Percentiles rank a stretch among this genome's conserved stretches.
phyloP scores from a whole-genome alignment of 2,329 filamentous ascomycete species.

The Endocalyx cinctus region DNA sequence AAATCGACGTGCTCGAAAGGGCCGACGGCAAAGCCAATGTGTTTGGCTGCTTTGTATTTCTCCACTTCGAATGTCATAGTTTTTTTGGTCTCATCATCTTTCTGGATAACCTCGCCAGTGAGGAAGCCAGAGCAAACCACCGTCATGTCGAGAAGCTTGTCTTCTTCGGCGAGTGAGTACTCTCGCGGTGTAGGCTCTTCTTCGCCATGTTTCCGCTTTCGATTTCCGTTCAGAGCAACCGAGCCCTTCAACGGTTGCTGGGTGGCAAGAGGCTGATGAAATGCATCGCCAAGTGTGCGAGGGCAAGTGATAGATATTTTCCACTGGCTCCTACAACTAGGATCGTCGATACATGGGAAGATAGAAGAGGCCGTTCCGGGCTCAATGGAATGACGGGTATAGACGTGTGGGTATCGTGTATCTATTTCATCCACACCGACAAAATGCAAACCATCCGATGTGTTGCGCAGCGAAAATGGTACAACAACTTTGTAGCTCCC shows the following conservation, averaged over 20 bases:
- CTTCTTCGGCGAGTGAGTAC: constrained; percentile 60
- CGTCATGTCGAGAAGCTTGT: constrained; percentile 81
- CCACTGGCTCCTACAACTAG: constrained; percentile 77
- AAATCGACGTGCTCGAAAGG: constrained; percentile 93
- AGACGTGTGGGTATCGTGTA: constrained; percentile 82
- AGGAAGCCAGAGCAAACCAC: constrained; percentile 89
- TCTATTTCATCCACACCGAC: constrained; percentile 79
- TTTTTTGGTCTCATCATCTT: constrained; percentile 74
- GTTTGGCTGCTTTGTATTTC: constrained; percentile 73
- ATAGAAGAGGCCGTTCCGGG: constrained; percentile 78
- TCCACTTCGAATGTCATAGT: constrained; percentile 79
- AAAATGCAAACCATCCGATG: constrained; percentile 87
- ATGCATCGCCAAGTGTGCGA: constrained; percentile 76
- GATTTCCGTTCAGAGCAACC: constrained; percentile 22
- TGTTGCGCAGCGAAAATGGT: constrained; percentile 70
- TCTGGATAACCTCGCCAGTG: constrained; percentile 75
- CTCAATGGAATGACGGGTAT: constrained; percentile 75
- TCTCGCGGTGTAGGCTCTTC: constrained; percentile 33
- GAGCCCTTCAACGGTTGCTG: constrained; percentile 26
- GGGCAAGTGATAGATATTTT: constrained; percentile 83
- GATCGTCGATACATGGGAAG: constrained; percentile 90
- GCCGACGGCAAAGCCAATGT: constrained; percentile 89
- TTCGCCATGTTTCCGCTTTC: constrained; percentile 36
- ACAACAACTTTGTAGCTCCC: constrained; percentile 52
- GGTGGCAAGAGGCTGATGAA: constrained; percentile 43